A percentile compares a stretch with the other conserved stretches of the same genome.
These are phyloP conservation scores for Penicillium daleae DNA, from an alignment of 495 filamentous ascomycete genomes.

Conservation along the genomic window DNA sequence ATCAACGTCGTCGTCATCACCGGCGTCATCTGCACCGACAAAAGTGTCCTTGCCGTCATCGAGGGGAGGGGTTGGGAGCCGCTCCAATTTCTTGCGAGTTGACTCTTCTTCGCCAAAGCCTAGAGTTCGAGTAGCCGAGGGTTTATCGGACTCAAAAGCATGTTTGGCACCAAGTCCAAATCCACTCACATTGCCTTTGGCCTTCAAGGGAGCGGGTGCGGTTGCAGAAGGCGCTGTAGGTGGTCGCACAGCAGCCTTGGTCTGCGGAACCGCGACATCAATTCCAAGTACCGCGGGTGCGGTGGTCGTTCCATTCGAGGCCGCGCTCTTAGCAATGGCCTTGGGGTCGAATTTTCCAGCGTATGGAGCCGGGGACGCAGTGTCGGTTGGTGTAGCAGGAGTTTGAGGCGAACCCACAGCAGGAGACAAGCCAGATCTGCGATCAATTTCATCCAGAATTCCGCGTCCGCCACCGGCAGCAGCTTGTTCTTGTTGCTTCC, in stretches of 20 bases:
- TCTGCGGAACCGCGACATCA: conserved; percentile 63
- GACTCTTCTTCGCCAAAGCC: conserved; percentile 89
- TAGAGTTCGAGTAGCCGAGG: conserved; percentile 69
- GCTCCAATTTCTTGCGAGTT: conserved; percentile 82
- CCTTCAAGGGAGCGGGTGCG: conserved; percentile 52
- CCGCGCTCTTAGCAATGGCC: conserved; percentile 74
- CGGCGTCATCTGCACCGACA: conserved; percentile 56
- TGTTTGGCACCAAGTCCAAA: conserved; percentile 79
- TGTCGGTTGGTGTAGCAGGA: conserved; percentile 49
- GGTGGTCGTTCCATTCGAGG: conserved; percentile 33
- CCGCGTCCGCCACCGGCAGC: conserved; percentile 63
- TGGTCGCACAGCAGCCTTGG: conserved; percentile 48
- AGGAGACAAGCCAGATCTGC: conserved; percentile 62
- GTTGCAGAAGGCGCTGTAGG: conserved; percentile 53
- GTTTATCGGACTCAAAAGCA: conserved; percentile 64
- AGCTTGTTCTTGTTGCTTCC: conserved; percentile 70
- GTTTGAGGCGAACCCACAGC: conserved; percentile 59
- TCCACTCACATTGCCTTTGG: conserved; percentile 73
- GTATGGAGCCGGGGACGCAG: conserved; percentile 58
- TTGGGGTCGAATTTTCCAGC: conserved; percentile 89
- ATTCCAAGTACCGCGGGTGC: conserved; percentile 57
- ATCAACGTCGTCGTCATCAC: conserved; percentile 75
- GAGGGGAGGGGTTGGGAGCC: conserved; percentile 74
- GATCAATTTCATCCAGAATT: conserved; percentile 76
- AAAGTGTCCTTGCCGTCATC: conserved; percentile 64